Evolutionary conservation across 257 asterid species (phyloP).

Genomic region (Nicotiana sylvestris): DNA sequence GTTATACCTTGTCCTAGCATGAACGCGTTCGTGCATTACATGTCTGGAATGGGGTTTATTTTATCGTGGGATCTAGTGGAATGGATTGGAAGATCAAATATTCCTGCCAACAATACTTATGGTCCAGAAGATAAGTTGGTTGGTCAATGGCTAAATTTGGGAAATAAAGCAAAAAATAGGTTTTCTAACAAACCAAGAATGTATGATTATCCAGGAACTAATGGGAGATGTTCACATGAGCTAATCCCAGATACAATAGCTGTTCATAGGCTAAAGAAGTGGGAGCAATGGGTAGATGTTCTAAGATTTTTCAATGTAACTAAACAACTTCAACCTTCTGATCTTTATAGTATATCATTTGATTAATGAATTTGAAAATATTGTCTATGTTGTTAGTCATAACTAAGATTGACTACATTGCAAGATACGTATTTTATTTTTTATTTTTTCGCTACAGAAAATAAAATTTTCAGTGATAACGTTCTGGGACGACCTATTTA

Average conservation of each 20-base stretch:
- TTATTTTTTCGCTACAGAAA: too few species aligned
- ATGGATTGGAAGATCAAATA: constrained; percentile 45
- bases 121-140: constrained; percentile 82
- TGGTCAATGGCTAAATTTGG: constrained; percentile 57
- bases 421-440: neutral
- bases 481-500: too few species aligned
- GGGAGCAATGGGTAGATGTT: constrained; percentile 71
- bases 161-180: constrained; percentile 62
- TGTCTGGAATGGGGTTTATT: constrained; percentile 84
- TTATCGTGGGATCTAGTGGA: constrained; percentile 78
- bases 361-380: neutral
- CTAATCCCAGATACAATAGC: constrained; percentile 67
- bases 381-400: neutral
- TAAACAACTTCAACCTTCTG: constrained; percentile 33
- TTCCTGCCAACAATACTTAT: constrained; percentile 39
- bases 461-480: too few species aligned
- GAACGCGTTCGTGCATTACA: constrained; percentile 66
- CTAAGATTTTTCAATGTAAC: constrained; percentile 67
- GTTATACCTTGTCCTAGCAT: constrained; percentile 74
- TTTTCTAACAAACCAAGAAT: constrained; percentile 62
- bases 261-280: constrained; percentile 60
- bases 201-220: constrained; percentile 82
- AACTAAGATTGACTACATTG: neutral
- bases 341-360: constrained; percentile 29
- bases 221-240: constrained; percentile 70